Base-by-base conservation (phyloP, 2,329 filamentous ascomycete species). In the Fusarium sp. region DNA sequence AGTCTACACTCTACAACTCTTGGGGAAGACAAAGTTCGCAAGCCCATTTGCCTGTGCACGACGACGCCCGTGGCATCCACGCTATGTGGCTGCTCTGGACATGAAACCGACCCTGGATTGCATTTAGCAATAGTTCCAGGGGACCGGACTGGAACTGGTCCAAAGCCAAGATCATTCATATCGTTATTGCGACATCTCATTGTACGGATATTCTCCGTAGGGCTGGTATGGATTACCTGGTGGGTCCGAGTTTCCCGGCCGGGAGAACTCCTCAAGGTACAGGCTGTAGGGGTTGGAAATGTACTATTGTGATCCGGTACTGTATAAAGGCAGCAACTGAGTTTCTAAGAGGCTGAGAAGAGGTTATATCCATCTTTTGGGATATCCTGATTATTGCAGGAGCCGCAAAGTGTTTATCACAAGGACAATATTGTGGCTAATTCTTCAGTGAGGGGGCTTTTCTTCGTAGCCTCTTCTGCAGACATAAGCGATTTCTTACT, bases 21-120 rank as follows among this genome's bases (percentile, higher is more conserved):
- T 31, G 13, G 17, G 39, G 41, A 33, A 45, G 25, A 59, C 47
- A 57, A 54, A 53, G 20, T 39, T 52, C 49, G 22, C 36, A 57
- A 29, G 44, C 58, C 39, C 47, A 44, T 45, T 25, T 49, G 41
- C 45, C 42, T 46, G 36, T 45, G n/a, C 42, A 22, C 44, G 50
- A 42, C 47, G 44, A 56, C 63, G 45, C 55, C 63, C 58, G 56
- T 73, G 65, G 39, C 46, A 65, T 47, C 70, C 70, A 71, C 68
- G 68, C 62, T 68, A 35, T 52, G 55, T 62, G 42, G 55, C 62
- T 60, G 49, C n/a, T 45, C 39, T 44, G 36, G 55, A 62, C 45
- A 58, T 63, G 64, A 68, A 61, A 67, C 58, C 52, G 42, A 36
- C 49, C 62, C 49, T 63, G 29, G 45, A 53, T 65, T 55, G 39